These are phyloP conservation scores for Gryganskiella cystojenkinii DNA, from an alignment of 192 early-diverging fungal genomes.

Conservation along the genomic window DNA sequence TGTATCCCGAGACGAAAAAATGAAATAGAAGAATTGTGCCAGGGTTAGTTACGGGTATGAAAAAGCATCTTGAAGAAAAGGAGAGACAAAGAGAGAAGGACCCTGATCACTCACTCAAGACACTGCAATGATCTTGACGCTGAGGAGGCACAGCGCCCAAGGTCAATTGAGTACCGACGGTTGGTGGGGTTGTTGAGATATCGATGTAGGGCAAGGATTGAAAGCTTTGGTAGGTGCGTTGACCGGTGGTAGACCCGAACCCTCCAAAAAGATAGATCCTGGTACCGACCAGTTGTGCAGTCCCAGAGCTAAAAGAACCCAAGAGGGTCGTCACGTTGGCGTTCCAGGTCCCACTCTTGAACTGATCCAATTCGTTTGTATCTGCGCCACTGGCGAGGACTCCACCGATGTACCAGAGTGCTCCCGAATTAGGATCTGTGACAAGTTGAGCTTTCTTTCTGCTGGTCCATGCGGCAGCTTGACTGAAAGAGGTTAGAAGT, in stretches of 20 bases:
- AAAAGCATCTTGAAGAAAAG: too few relatives aligned
- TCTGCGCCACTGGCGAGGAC: neutral
- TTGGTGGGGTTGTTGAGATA: slow-evolving; percentile 20
- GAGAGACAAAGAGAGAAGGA: neutral
- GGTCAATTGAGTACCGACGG: slow-evolving; percentile 25
- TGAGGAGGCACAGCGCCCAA: slow-evolving; percentile 13
- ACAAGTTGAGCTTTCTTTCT: slow-evolving; percentile 26
- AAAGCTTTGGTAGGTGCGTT: slow-evolving; percentile 26
- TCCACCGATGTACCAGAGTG: slow-evolving; percentile 44
- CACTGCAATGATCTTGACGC: slow-evolving; percentile 46
- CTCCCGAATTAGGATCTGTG: slow-evolving; percentile 26
- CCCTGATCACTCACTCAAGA: slow-evolving; percentile 24
- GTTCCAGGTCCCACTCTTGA: slow-evolving; percentile 20
- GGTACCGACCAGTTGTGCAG: slow-evolving; percentile 14
- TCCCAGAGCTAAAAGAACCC: slow-evolving; percentile 24
- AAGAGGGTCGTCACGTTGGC: slow-evolving; percentile 29
- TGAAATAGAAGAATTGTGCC: neutral
- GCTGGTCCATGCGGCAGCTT: slow-evolving; percentile 19
- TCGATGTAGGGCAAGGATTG: slow-evolving; percentile 30
- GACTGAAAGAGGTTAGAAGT: slow-evolving; percentile 4
- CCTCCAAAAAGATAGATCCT: slow-evolving; percentile 45
- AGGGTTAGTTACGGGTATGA: too few relatives aligned
- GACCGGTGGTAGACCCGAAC: neutral
- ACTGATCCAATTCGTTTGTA: slow-evolving; percentile 36
- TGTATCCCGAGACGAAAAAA: neutral